Conservation (phyloP, 345 rosid genomes). For the Fremontodendron californicum region DNA sequence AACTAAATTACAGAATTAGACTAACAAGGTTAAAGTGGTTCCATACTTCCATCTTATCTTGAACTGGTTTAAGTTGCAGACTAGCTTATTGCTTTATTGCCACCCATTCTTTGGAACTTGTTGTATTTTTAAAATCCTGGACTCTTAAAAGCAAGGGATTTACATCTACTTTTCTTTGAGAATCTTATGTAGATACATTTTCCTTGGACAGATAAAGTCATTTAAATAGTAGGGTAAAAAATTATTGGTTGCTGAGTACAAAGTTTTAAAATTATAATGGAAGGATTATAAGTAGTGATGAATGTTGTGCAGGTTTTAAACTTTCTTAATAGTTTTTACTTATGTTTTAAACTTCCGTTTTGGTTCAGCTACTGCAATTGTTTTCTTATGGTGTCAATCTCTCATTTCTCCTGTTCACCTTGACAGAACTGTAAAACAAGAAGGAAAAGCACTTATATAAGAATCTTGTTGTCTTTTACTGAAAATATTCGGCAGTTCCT, state of each 20-base stretch:
- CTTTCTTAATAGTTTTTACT: neutral
- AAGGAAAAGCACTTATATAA: neutral
- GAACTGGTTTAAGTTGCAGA: neutral
- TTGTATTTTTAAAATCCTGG: neutral
- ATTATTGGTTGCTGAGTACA: neutral
- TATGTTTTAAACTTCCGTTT: neutral
- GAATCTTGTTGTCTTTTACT: neutral
- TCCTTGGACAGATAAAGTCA: neutral
- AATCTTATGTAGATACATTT: neutral
- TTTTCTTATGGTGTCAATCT: conserved; percentile 1
- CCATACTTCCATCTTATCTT: neutral
- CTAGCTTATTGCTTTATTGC: neutral
- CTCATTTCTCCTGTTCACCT: neutral
- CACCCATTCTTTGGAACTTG: neutral
- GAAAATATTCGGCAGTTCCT: neutral
- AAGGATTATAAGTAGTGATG: neutral
- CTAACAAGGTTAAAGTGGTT: neutral
- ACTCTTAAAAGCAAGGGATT: neutral
- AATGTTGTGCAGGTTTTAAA: neutral
- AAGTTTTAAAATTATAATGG: conserved; percentile 1
- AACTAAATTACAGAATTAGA: neutral
- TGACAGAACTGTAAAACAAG: neutral
- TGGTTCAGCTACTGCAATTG: neutral
- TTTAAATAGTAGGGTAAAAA: neutral
- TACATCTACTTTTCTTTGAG: neutral